These are phyloP conservation scores for Mycosarcoma mackinlayi DNA, from an alignment of 1,284 basidiomycete species.

Conservation along the genomic window DNA sequence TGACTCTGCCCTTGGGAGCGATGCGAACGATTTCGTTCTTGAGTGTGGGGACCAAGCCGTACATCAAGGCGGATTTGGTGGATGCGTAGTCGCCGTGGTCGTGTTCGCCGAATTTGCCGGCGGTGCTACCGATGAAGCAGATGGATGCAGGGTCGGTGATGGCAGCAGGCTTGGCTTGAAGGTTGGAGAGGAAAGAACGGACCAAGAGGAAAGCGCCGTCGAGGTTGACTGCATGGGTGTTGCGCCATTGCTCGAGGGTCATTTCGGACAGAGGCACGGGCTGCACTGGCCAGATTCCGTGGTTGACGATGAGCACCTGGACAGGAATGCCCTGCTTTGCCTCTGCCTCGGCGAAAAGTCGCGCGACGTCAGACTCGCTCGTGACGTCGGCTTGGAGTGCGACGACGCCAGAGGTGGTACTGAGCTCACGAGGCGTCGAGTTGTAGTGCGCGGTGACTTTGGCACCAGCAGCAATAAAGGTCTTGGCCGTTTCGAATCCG, in stretches of 20 bases:
- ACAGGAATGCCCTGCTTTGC: slow-evolving; percentile 64
- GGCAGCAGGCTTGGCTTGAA: slow-evolving; percentile 70
- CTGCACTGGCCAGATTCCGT: slow-evolving; percentile 72
- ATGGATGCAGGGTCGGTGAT: slow-evolving; percentile 74
- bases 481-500: slow-evolving; percentile 45
- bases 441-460: slow-evolving; percentile 80
- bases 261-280: slow-evolving; percentile 74
- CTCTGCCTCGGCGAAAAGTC: slow-evolving; percentile 61
- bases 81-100: slow-evolving; percentile 66
- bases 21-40: slow-evolving; percentile 84
- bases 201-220: slow-evolving; percentile 77
- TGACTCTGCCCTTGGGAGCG: slow-evolving; percentile 78
- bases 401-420: slow-evolving; percentile 67
- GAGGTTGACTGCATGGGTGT: slow-evolving; percentile 75
- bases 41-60: slow-evolving; percentile 76
- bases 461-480: slow-evolving; percentile 70
- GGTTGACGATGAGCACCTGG: slow-evolving; percentile 75
- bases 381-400: slow-evolving; percentile 75
- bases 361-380: slow-evolving; percentile 73
- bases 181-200: slow-evolving; percentile 73
- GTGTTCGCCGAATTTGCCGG: slow-evolving; percentile 79
- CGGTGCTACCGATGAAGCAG: slow-evolving; percentile 77
- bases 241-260: slow-evolving; percentile 76
- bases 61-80: slow-evolving; percentile 75
- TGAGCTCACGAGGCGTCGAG: slow-evolving; percentile 71